A percentile compares a stretch with the other conserved stretches of the same genome.
These are phyloP conservation scores for Dendrobium huoshanense DNA, from an alignment of 106 monocot genomes.

Conservation along the genomic window DNA sequence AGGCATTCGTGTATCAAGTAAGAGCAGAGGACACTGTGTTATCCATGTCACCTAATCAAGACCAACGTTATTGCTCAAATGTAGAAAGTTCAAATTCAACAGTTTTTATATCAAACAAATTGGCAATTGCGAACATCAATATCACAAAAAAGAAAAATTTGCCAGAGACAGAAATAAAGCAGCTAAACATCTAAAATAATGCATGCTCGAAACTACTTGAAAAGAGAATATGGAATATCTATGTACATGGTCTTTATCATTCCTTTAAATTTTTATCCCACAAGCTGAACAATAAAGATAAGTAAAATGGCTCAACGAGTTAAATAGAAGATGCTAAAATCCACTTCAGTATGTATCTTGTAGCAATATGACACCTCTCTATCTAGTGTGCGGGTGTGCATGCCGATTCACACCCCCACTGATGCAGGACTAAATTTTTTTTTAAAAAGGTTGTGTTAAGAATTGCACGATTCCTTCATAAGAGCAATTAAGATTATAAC, in stretches of 20 bases:
- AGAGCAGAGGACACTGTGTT: conserved; percentile 74
- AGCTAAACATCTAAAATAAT: background rate
- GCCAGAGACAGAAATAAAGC: conserved; percentile 1
- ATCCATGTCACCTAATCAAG: conserved; percentile 61
- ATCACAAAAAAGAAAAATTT: background rate
- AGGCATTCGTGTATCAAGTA: conserved; percentile 91
- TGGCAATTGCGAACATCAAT: background rate
- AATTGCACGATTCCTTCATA: too few species aligned
- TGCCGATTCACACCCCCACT: too few species aligned
- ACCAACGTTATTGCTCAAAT: conserved; percentile 14
- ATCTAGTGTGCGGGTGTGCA: too few species aligned
- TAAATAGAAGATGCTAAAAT: background rate
- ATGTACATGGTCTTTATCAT: too few species aligned
- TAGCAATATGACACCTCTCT: background rate
- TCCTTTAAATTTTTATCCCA: too few species aligned
- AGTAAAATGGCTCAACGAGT: background rate
- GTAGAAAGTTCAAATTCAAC: conserved; percentile 4
- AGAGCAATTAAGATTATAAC: too few species aligned
- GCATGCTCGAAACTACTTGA: background rate
- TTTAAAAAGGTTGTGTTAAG: too few species aligned
- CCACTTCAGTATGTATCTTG: background rate
- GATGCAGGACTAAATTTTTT: too few species aligned
- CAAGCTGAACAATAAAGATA: too few species aligned
- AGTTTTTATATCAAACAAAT: conserved; percentile 1
- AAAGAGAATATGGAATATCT: too few species aligned